Evolutionary conservation across 768 basidiomycete genomes (phyloP).

Genomic region (Auricularia sp.): DNA sequence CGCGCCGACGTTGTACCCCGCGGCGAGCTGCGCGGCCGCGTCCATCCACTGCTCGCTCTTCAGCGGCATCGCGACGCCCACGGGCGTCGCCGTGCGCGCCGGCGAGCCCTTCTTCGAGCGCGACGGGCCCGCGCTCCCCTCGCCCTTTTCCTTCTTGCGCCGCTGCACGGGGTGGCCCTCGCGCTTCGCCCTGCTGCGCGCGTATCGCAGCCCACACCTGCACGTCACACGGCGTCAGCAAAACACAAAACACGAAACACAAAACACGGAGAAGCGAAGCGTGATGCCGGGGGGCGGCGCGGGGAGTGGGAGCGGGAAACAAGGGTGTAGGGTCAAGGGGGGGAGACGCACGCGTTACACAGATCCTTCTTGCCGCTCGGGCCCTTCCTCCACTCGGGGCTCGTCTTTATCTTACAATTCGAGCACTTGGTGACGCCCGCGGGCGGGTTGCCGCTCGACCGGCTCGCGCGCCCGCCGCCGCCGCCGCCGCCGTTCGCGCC

Average conservation of each 20-base stretch:
- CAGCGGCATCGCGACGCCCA: neutral
- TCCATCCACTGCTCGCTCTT: neutral
- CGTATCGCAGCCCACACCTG: constrained; percentile 79
- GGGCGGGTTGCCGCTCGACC: constrained; percentile 55
- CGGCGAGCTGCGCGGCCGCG: neutral
- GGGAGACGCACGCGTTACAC: constrained; percentile 71
- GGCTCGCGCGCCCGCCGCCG: constrained; percentile 16
- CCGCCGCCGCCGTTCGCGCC: neutral
- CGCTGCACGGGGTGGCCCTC: constrained; percentile 37
- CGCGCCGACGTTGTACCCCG: neutral
- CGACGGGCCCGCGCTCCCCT: neutral
- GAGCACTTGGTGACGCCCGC: constrained; percentile 63
- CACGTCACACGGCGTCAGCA: constrained; percentile 14
- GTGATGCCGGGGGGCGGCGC: neutral
- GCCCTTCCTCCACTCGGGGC: constrained; percentile 89
- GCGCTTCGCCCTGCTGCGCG: constrained; percentile 82
- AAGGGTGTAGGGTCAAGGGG: neutral
- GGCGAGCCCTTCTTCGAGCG: neutral
- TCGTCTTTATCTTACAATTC: constrained; percentile 71
- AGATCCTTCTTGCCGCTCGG: constrained; percentile 85
- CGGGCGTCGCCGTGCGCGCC: neutral
- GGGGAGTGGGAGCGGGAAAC: too few species aligned
- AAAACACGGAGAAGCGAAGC: neutral
- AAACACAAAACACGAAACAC: neutral
- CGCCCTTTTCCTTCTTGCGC: constrained; percentile 12